Evolutionary conservation across 352 stramenopile species (phyloP).

Genomic region (Phytophthora palmivora): DNA sequence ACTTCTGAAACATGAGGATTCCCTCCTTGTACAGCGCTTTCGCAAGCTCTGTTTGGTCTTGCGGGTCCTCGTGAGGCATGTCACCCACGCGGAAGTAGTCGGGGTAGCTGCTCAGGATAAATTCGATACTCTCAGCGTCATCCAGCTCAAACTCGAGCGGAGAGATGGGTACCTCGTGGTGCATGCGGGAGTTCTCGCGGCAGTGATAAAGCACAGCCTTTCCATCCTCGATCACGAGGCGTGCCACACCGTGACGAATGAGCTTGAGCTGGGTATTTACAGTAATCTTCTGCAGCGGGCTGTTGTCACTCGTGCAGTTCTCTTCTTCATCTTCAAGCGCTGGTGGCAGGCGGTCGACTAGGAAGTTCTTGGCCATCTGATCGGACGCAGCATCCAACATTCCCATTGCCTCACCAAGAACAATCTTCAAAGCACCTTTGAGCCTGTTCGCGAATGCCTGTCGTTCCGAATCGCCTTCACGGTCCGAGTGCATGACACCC

Average conservation of each 20-base stretch:
- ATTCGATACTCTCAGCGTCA: constrained; percentile 83
- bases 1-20: constrained; percentile 79
- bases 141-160: constrained; percentile 84
- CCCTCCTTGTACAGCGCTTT: constrained; percentile 82
- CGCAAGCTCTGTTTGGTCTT: constrained; percentile 74
- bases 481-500: constrained; percentile 88
- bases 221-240: constrained; percentile 78
- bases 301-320: constrained; percentile 80
- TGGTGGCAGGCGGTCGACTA: constrained; percentile 80
- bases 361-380: constrained; percentile 86
- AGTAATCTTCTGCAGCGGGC: constrained; percentile 80
- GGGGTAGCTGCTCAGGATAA: constrained; percentile 77
- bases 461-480: constrained; percentile 51
- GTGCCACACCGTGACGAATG: constrained; percentile 69
- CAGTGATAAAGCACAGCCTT: constrained; percentile 84
- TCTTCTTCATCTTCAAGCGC: constrained; percentile 79
- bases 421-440: constrained; percentile 63
- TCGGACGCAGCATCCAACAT: constrained; percentile 80
- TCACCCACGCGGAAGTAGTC: constrained; percentile 82
- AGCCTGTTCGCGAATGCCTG: constrained; percentile 58
- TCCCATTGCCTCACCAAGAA: constrained; percentile 70
- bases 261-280: constrained; percentile 83
- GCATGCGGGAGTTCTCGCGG: constrained; percentile 79
- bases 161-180: constrained; percentile 74
- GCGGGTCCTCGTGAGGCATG: constrained; percentile 72